These are phyloP conservation scores for Neurospora discreta DNA, from an alignment of 495 filamentous ascomycete genomes.

Conservation along the genomic window DNA sequence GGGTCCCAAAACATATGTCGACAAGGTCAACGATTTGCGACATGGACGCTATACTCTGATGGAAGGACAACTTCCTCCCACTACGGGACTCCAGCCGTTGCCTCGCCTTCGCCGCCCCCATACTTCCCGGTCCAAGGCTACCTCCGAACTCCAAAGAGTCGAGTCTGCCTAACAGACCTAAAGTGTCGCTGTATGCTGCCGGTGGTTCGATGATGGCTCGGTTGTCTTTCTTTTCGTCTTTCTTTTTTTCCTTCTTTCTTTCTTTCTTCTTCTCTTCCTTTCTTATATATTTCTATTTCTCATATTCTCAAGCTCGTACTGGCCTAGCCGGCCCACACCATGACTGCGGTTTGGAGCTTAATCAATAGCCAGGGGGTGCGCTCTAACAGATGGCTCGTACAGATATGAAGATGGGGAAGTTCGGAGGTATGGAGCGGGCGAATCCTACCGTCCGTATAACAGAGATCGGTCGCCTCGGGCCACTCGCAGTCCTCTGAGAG, in stretches of 20 bases:
- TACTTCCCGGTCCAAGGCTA: neutral
- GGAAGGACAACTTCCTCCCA: neutral
- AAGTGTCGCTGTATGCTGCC: neutral
- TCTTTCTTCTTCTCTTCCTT: neutral
- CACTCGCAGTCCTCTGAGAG: slow-evolving; percentile 30
- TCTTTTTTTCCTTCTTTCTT: neutral
- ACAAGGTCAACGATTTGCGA: neutral
- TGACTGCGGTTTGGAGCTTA: neutral
- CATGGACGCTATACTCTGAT: neutral
- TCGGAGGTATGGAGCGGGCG: slow-evolving; percentile 43
- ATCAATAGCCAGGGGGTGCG: neutral
- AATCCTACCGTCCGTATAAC: slow-evolving; percentile 43
- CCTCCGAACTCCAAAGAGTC: neutral
- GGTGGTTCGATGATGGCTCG: neutral
- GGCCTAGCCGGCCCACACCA: neutral
- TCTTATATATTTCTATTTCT: neutral
- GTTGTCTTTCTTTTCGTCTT: neutral
- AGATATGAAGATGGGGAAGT: slow-evolving; percentile 47
- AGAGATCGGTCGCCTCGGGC: slow-evolving; percentile 34
- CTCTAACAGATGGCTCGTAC: neutral
- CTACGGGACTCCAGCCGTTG: neutral
- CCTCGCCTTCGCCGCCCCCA: neutral
- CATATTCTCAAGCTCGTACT: neutral
- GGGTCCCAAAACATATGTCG: neutral
- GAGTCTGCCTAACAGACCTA: neutral